A percentile compares a stretch with the other conserved stretches of the same genome.
Conservation (phyloP, 441 rosid species). For the Raphanus hybrid region DNA sequence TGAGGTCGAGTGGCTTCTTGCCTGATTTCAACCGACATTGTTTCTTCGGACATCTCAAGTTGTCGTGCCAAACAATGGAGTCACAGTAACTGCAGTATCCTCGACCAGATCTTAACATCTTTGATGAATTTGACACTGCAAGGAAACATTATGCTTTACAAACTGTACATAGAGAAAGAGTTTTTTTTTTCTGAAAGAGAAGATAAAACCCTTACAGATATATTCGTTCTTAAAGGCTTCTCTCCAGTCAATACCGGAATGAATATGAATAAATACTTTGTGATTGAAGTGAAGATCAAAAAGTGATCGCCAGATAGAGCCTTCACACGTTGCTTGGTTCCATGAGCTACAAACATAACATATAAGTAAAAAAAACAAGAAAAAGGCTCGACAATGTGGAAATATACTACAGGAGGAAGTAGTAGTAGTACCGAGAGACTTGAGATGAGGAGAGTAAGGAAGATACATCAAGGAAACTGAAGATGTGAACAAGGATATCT, state of each 20-base stretch:
- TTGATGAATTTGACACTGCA: slow-evolving; percentile 51
- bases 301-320: slow-evolving; percentile 61
- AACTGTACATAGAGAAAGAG: slow-evolving; percentile 2
- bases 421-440: slow-evolving; percentile 65
- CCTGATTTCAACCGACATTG: slow-evolving; percentile 39
- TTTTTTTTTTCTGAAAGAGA: background rate
- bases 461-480: slow-evolving; percentile 66
- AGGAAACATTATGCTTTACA: background rate
- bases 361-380: slow-evolving; percentile 12
- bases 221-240: slow-evolving; percentile 60
- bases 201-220: slow-evolving; percentile 46
- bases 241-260: slow-evolving; percentile 57
- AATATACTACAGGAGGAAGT: background rate
- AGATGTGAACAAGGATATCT: slow-evolving; percentile 70
- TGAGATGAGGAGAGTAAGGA: slow-evolving; percentile 62
- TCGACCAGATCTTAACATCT: slow-evolving; percentile 54
- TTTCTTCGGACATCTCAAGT: slow-evolving; percentile 56
- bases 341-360: slow-evolving; percentile 63
- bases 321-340: slow-evolving; percentile 68
- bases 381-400: slow-evolving; percentile 1
- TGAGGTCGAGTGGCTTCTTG: slow-evolving; percentile 47
- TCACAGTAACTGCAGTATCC: slow-evolving; percentile 66
- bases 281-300: slow-evolving; percentile 47
- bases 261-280: slow-evolving; percentile 31
- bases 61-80: slow-evolving; percentile 66